These are phyloP conservation scores for Phytophthora crassamura DNA, from an alignment of 352 stramenopile species.

Conservation along the genomic window DNA sequence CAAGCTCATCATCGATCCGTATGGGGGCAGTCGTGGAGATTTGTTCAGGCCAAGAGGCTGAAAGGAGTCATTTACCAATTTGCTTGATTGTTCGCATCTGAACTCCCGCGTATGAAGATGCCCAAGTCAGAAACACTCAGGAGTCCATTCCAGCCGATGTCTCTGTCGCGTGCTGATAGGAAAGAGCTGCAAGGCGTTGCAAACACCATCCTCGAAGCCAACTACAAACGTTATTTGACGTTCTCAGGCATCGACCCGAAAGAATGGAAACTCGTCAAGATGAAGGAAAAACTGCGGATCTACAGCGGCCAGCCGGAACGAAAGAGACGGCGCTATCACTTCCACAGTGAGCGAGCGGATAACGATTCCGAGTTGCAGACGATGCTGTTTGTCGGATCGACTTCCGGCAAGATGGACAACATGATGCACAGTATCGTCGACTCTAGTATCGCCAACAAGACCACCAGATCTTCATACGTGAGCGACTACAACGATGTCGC, in stretches of 20 bases:
- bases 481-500: constrained; percentile 41
- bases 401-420: constrained; percentile 35
- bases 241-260: constrained; percentile 18
- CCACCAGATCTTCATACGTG: not conserved
- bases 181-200: constrained; percentile 31
- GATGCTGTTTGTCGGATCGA: constrained; percentile 34
- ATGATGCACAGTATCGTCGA: constrained; percentile 40
- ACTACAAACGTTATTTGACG: constrained; percentile 39
- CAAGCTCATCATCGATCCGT: too few species aligned
- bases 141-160: constrained; percentile 37
- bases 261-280: constrained; percentile 36
- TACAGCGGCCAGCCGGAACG: constrained; percentile 13
- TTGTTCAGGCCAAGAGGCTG: too few species aligned
- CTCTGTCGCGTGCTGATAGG: constrained; percentile 25
- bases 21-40: too few species aligned
- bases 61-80: constrained; percentile 19
- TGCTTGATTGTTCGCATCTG: not conserved
- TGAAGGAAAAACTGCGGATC: constrained; percentile 24
- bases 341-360: not conserved
- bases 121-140: not conserved
- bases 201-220: constrained; percentile 37
- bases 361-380: constrained; percentile 15
- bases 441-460: constrained; percentile 28
- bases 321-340: not conserved
- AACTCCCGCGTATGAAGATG: not conserved